These are phyloP conservation scores for Colletotrichum orchidophilum DNA, from an alignment of 2,329 filamentous ascomycete genomes.

Conservation along the genomic window DNA sequence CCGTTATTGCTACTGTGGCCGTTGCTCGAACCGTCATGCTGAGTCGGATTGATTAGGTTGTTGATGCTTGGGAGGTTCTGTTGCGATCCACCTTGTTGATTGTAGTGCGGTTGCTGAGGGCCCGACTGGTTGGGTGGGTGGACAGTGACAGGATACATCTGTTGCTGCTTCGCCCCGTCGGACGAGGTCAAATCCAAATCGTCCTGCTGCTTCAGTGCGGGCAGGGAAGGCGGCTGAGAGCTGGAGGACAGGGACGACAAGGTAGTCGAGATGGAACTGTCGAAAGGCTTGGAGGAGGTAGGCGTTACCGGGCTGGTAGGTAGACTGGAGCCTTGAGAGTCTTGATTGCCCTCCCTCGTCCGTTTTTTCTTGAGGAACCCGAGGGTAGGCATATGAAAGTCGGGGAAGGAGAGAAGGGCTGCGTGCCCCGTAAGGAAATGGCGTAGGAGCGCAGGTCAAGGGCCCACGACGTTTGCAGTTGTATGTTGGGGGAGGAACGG, in stretches of 20 bases:
- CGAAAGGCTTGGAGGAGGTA: slow-evolving; percentile 62
- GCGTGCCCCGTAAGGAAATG: slow-evolving; percentile 24
- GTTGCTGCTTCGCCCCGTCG: slow-evolving; percentile 38
- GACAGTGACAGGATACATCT: slow-evolving; percentile 45
- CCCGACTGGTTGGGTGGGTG: slow-evolving; percentile 41
- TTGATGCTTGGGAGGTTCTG: slow-evolving; percentile 84
- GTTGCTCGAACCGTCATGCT: slow-evolving; percentile 50
- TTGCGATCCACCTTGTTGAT: slow-evolving; percentile 50
- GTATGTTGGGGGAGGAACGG: slow-evolving; percentile 24
- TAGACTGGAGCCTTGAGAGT: slow-evolving; percentile 73
- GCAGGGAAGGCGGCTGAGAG: slow-evolving; percentile 21
- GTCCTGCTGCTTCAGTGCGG: slow-evolving; percentile 33
- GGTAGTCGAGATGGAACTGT: slow-evolving; percentile 41
- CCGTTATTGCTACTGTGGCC: background rate
- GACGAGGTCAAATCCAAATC: slow-evolving; percentile 30
- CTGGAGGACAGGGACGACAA: slow-evolving; percentile 35
- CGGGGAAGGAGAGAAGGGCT: slow-evolving; percentile 40
- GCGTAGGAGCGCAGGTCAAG: slow-evolving; percentile 17
- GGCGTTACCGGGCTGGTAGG: slow-evolving; percentile 71
- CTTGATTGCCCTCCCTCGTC: slow-evolving; percentile 87
- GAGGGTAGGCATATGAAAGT: slow-evolving; percentile 83
- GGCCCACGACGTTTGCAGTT: slow-evolving; percentile 33
- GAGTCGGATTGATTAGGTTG: slow-evolving; percentile 79
- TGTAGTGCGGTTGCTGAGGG: slow-evolving; percentile 44
- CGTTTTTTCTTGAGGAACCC: slow-evolving; percentile 98